These are phyloP conservation scores for Abelmoschus esculentus DNA, from an alignment of 345 rosid species.

Conservation along the genomic window DNA sequence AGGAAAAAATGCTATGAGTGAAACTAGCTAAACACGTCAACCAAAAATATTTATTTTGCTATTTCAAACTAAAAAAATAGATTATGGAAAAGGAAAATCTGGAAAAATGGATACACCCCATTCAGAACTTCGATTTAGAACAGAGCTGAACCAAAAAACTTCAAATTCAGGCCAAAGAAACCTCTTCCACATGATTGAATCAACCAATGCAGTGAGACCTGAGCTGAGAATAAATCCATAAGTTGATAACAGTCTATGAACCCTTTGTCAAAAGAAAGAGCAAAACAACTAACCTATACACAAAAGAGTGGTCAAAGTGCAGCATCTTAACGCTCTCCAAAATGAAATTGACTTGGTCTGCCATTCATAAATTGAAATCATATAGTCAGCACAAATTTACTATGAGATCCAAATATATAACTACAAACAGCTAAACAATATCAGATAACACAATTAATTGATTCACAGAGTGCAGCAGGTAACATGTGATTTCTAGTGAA, in stretches of 20 bases:
- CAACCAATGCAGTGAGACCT: conserved; percentile 74
- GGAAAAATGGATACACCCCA: conserved; percentile 92
- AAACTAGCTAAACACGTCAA: conserved; percentile 1
- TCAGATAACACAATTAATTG: neutral
- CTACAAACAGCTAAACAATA: neutral
- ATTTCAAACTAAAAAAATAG: neutral
- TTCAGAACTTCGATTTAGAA: conserved; percentile 87
- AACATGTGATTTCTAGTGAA: neutral
- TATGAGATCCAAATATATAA: neutral
- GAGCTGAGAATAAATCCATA: conserved; percentile 27
- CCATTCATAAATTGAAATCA: conserved; percentile 21
- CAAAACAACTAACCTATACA: conserved; percentile 53
- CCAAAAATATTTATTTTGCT: neutral
- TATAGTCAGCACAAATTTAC: conserved; percentile 21
- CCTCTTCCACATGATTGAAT: conserved; percentile 90
- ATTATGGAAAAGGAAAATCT: conserved; percentile 1
- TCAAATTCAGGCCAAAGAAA: conserved; percentile 88
- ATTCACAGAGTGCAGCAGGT: neutral
- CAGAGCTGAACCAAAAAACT: conserved; percentile 96
- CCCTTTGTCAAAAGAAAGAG: neutral
- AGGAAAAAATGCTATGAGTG: neutral
- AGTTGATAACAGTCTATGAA: conserved; percentile 19
- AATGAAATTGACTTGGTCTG: conserved; percentile 78
- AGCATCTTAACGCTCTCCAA: conserved; percentile 52
- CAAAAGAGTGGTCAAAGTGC: conserved; percentile 43